Base-by-base conservation (phyloP, 2,329 filamentous ascomycete species). In the Penicillium sp. region DNA sequence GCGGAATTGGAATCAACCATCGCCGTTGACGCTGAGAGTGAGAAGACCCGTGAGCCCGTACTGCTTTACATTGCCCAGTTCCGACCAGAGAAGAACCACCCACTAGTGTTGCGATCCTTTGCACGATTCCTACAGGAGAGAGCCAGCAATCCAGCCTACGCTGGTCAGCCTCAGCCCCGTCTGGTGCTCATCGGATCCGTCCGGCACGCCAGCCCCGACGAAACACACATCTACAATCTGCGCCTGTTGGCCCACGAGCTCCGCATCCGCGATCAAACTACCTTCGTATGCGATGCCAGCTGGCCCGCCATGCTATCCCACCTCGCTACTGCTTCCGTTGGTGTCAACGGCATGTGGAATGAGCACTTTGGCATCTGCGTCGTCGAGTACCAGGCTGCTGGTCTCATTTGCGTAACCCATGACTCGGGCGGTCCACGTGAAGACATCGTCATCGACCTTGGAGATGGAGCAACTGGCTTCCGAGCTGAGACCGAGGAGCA, bases 291-390 rank as follows among this genome's bases (percentile, higher is more conserved):
- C 52, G 92, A 99, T 71, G 92, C 91, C 0, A 86, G 89, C 24
- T 99, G 93, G 92, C 85, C 89, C 3, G 84, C 91, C 62, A 90
- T 99, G 49, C 79, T 97, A 9, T 82, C 88, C 31, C 92, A 90
- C 84, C 79, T 97, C 56, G 79, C 84, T 49, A 85, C 80, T 58
- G 87, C 89, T 4, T 93, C 86, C 16, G 84, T 99, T 1, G 94
- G 94, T 46, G 92, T 96, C 29, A 99, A 99, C 65, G 91, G 89
- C 67, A 99, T 99, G 94, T 99, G 94, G 93, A 97, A 97, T 71
- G 94, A 99, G 77, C 94, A 99, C 73, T 99, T 99, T 71, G 94
- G 94, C 21, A 99, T 99, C 55, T 94, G 94, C 1, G 92, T 97
- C 14, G 94, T 99, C 39, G 94, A 99, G 78, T 99, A 97, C 70